These are phyloP conservation scores for Medicago lupulina DNA, from an alignment of 306 rosid species.

Conservation along the genomic window DNA sequence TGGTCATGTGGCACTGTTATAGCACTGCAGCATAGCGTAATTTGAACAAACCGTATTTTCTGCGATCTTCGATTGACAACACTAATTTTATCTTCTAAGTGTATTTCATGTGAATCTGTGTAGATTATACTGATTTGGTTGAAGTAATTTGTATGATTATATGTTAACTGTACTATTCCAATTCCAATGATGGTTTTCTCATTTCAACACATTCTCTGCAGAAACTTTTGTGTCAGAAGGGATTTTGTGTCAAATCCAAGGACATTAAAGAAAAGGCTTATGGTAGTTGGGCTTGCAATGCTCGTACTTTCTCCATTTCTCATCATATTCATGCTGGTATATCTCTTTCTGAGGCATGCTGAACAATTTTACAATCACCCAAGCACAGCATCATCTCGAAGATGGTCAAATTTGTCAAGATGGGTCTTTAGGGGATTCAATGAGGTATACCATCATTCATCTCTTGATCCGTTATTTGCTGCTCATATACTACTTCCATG, in stretches of 20 bases:
- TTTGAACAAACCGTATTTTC: no score
- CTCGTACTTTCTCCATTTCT: constrained; percentile 95
- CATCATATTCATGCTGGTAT: constrained; percentile 93
- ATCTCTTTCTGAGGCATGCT: constrained; percentile 93
- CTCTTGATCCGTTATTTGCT: constrained; percentile 20
- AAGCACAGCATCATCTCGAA: constrained; percentile 83
- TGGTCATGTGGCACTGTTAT: no score
- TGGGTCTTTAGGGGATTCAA: constrained; percentile 94
- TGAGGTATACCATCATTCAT: constrained; percentile 65
- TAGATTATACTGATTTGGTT: neutral
- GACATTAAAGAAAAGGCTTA: constrained; percentile 81
- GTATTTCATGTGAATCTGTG: constrained; percentile 10
- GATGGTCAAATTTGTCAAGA: constrained; percentile 95
- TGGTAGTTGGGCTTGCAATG: constrained; percentile 84
- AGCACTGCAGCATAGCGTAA: no score
- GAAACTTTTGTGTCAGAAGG: constrained; percentile 74
- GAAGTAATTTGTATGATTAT: constrained; percentile 5
- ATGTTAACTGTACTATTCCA: constrained; percentile 14
- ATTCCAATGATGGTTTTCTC: constrained; percentile 32
- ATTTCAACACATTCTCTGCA: constrained; percentile 49
- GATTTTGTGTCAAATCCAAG: constrained; percentile 84
- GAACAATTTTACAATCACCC: constrained; percentile 96
- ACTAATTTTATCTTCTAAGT: constrained; percentile 3
- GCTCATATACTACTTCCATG: constrained; percentile 2
- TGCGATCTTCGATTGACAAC: no score